phyloP scores from a whole-genome alignment of 2,329 filamentous ascomycete genomes.

The Diaporthe citri region DNA sequence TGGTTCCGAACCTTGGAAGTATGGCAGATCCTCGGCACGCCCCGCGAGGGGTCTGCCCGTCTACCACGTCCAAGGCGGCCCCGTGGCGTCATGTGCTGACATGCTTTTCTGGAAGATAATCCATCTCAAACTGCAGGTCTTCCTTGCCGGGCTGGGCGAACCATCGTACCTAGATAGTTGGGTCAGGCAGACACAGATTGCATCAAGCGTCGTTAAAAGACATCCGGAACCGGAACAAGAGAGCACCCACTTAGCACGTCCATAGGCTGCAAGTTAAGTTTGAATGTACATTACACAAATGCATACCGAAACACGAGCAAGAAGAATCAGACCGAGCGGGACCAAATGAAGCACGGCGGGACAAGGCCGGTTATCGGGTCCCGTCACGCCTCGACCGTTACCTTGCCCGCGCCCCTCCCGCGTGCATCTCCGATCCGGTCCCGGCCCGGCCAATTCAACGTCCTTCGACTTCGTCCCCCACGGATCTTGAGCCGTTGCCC shows the following conservation, averaged over 20 bases:
- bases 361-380: neutral
- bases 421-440: constrained; percentile 12
- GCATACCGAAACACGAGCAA: neutral
- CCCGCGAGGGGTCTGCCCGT: constrained; percentile 5
- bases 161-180: neutral
- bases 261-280: neutral
- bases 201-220: neutral
- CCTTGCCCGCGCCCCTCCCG: neutral
- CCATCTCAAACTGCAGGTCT: neutral
- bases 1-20: constrained; percentile 18
- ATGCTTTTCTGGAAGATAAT: neutral
- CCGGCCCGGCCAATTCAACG: neutral
- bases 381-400: neutral
- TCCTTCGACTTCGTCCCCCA: neutral
- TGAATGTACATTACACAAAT: neutral
- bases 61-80: neutral
- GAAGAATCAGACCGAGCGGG: neutral
- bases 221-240: too few relatives aligned
- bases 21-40: constrained; percentile 14
- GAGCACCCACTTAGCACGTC: neutral
- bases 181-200: neutral
- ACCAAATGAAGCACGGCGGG: neutral
- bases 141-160: neutral
- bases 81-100: neutral
- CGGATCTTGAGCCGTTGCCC: neutral